These are phyloP conservation scores for Sporisorium scitamineum DNA, from an alignment of 1,284 basidiomycete species.

Conservation along the genomic window DNA sequence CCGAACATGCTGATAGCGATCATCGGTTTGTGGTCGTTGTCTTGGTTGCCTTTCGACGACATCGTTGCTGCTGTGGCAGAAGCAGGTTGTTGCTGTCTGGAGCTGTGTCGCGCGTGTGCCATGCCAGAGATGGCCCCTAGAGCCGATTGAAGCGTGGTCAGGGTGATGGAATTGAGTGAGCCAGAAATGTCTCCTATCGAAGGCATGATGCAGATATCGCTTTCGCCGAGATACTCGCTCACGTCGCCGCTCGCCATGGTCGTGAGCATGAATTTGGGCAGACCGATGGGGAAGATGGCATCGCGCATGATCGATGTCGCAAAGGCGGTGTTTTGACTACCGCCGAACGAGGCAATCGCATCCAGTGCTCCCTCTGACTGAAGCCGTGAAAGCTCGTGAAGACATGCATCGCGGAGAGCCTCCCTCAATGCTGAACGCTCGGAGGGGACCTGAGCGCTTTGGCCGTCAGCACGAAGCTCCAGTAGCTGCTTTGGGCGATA, in stretches of 20 bases:
- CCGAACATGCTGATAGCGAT: slow-evolving; percentile 50
- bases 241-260: slow-evolving; percentile 49
- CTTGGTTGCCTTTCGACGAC: neutral
- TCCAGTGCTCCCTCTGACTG: slow-evolving; percentile 13
- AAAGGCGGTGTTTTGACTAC: slow-evolving; percentile 44
- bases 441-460: neutral
- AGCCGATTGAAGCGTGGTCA: slow-evolving; percentile 25
- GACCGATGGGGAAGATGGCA: slow-evolving; percentile 28
- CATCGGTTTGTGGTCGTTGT: slow-evolving; percentile 27
- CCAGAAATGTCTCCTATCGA: slow-evolving; percentile 49
- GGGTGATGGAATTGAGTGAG: slow-evolving; percentile 38
- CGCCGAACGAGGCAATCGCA: slow-evolving; percentile 41
- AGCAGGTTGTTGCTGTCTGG: neutral
- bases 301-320: slow-evolving; percentile 46
- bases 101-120: slow-evolving; percentile 16
- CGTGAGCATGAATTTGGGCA: slow-evolving; percentile 47
- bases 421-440: slow-evolving; percentile 23
- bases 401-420: slow-evolving; percentile 18
- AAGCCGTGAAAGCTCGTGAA: slow-evolving; percentile 6
- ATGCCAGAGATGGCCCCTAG: slow-evolving; percentile 42
- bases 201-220: slow-evolving; percentile 47
- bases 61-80: neutral
- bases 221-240: slow-evolving; percentile 41
- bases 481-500: slow-evolving; percentile 22
- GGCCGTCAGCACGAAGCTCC: neutral